phyloP scores from a whole-genome alignment of 805 yeast genomes.

The Candida anglica region DNA sequence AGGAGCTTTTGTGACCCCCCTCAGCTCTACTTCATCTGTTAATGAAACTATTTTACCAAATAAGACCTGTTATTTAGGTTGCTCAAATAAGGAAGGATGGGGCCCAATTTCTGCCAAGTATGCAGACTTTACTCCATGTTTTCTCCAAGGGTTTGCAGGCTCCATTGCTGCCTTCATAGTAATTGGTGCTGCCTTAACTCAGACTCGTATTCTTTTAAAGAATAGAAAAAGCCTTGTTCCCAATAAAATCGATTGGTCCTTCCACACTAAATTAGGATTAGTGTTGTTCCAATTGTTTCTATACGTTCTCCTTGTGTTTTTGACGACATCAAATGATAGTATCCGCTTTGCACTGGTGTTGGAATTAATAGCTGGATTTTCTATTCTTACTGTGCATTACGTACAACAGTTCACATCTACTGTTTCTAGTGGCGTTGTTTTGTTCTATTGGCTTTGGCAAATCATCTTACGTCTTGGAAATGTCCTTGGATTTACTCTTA shows the following conservation, averaged over 20 bases:
- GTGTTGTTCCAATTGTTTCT: slow-evolving; percentile 30
- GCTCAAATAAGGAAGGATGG: slow-evolving; percentile 44
- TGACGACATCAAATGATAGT: slow-evolving; percentile 10
- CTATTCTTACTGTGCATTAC: slow-evolving; percentile 58
- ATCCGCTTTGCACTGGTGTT: slow-evolving; percentile 19
- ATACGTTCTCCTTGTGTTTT: slow-evolving; percentile 11
- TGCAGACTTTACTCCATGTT: slow-evolving; percentile 59
- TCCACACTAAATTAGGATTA: slow-evolving; percentile 39
- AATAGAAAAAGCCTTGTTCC: slow-evolving; percentile 18
- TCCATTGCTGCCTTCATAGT: slow-evolving; percentile 36
- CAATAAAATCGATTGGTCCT: slow-evolving; percentile 28
- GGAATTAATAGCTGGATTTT: slow-evolving; percentile 40
- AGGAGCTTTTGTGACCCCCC: too few species aligned
- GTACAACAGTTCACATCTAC: slow-evolving; percentile 65
- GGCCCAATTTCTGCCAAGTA: slow-evolving; percentile 32
- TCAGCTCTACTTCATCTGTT: too few species aligned
- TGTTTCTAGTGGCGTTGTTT: slow-evolving; percentile 63
- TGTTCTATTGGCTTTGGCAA: slow-evolving; percentile 72
- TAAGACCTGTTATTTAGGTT: slow-evolving; percentile 8
- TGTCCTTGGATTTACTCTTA: slow-evolving; percentile 36
- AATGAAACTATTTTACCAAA: too few species aligned
- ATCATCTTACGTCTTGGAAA: slow-evolving; percentile 39
- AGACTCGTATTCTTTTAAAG: slow-evolving; percentile 28
- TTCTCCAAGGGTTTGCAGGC: slow-evolving; percentile 53
- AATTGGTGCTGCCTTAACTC: slow-evolving; percentile 37